A percentile compares a stretch with the other conserved stretches of the same genome.
phyloP scores from a whole-genome alignment of 169 alveolate species.

The Plasmodium fragile region DNA sequence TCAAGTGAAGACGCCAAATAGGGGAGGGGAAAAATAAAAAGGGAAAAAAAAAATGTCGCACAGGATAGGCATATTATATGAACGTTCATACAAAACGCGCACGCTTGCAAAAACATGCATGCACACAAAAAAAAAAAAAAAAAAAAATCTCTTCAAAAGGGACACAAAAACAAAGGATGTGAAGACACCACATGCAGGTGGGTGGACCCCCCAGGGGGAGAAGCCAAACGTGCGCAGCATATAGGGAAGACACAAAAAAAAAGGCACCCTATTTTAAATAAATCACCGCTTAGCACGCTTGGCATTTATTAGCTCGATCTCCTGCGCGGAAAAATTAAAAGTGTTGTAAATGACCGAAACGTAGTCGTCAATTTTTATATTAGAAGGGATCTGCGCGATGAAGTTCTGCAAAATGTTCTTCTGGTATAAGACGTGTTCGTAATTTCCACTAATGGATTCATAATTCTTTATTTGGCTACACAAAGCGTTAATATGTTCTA shows the following conservation, averaged over 20 bases:
- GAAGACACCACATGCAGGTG: background rate
- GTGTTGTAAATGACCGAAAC: slow-evolving; percentile 64
- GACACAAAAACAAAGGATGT: background rate
- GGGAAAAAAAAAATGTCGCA: background rate
- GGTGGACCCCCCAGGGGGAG: background rate
- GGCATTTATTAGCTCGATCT: slow-evolving; percentile 40
- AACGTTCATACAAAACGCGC: background rate
- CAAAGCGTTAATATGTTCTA: slow-evolving; percentile 23
- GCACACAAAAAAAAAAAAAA: background rate
- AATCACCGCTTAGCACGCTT: slow-evolving; percentile 25
- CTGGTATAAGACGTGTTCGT: slow-evolving; percentile 57
- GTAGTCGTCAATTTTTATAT: slow-evolving; percentile 59
- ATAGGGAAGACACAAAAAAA: background rate
- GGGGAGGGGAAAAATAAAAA: background rate
- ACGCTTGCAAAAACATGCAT: background rate
- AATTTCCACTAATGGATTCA: slow-evolving; percentile 68
- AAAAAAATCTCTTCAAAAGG: background rate
- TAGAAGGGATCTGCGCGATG: slow-evolving; percentile 46
- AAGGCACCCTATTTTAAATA: background rate
- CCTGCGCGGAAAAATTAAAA: slow-evolving; percentile 38
- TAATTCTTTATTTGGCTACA: slow-evolving; percentile 43
- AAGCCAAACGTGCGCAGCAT: background rate
- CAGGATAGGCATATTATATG: background rate
- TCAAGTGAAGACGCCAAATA: background rate
- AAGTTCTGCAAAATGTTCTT: slow-evolving; percentile 49